Evolutionary conservation across 805 yeast species (phyloP).

Genomic region (Yarrowia keelungensis): DNA sequence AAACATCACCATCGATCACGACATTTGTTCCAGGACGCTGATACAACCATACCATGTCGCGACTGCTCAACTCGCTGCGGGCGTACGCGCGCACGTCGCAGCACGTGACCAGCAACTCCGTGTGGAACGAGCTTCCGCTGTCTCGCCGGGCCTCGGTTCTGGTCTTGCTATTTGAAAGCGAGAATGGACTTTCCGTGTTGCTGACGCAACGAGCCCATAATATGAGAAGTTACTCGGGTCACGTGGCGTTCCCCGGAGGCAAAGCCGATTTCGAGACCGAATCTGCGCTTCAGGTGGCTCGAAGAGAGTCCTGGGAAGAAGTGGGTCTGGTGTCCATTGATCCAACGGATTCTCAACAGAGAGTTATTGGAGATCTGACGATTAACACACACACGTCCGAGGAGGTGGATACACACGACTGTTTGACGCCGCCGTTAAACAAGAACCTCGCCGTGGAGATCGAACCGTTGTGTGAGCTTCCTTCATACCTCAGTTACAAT

Average conservation of each 20-base stretch:
- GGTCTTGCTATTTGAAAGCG: conserved; percentile 70
- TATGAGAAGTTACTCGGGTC: conserved; percentile 81
- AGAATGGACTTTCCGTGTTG: conserved; percentile 62
- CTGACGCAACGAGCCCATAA: conserved; percentile 77
- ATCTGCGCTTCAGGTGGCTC: conserved; percentile 76
- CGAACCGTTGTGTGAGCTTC: conserved; percentile 68
- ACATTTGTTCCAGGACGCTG: background rate
- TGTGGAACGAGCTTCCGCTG: conserved; percentile 66
- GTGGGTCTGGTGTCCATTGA: conserved; percentile 61
- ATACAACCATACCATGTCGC: conserved; percentile 14
- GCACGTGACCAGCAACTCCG: conserved; percentile 41
- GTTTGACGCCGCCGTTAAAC: conserved; percentile 29
- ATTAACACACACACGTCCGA: conserved; percentile 27
- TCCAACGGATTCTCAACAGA: background rate
- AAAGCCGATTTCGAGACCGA: conserved; percentile 70
- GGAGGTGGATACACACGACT: conserved; percentile 21
- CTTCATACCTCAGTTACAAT: conserved; percentile 82
- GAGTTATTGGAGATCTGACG: conserved; percentile 19
- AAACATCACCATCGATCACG: conserved; percentile 14
- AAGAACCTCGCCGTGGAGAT: conserved; percentile 47
- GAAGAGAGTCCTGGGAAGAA: conserved; percentile 88
- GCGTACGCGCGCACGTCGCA: conserved; percentile 40
- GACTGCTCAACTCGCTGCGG: conserved; percentile 28
- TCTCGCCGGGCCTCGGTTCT: conserved; percentile 80
- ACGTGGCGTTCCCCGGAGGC: conserved; percentile 93